Evolutionary conservation across 2,329 filamentous ascomycete genomes (phyloP).

Genomic region (Neonectria neomacrospora): DNA sequence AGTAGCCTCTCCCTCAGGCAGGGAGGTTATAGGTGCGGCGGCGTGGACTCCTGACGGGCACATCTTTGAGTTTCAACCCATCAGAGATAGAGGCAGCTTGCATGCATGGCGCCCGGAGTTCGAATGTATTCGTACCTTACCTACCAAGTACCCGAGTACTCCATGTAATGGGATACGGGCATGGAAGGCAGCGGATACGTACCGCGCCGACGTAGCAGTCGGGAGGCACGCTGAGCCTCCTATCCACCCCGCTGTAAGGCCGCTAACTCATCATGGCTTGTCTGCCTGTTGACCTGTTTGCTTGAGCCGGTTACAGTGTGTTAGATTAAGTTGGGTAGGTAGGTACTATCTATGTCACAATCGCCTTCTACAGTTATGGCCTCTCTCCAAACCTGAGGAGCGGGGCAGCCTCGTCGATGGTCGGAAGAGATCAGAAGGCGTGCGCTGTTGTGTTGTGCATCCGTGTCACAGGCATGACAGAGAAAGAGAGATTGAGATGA

Average conservation of each 20-base stretch:
- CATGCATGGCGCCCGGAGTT: not conserved
- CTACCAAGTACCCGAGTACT: too few relatives aligned
- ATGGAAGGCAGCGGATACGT: not conserved
- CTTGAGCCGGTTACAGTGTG: not conserved
- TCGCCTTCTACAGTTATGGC: not conserved
- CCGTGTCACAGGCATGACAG: not conserved
- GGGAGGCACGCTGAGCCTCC: conserved; percentile 23
- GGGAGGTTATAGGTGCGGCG: not conserved
- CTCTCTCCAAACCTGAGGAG: not conserved
- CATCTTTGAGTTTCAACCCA: not conserved
- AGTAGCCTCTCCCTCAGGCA: conserved; percentile 17
- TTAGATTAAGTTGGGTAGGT: not conserved
- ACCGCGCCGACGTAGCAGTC: not conserved
- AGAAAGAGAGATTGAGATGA: not conserved
- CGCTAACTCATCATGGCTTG: not conserved
- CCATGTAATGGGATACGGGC: too few relatives aligned
- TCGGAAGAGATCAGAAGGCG: conserved; percentile 10
- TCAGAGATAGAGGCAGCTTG: not conserved
- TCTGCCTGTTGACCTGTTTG: not conserved
- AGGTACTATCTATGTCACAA: not conserved
- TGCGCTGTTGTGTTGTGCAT: conserved; percentile 6
- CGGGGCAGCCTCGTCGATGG: conserved; percentile 31
- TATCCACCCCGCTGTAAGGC: conserved; percentile 18
- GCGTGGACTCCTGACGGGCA: not conserved
- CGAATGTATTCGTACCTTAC: not conserved